phyloP scores from a whole-genome alignment of 352 stramenopile species.

The Phytophthora syringae region DNA sequence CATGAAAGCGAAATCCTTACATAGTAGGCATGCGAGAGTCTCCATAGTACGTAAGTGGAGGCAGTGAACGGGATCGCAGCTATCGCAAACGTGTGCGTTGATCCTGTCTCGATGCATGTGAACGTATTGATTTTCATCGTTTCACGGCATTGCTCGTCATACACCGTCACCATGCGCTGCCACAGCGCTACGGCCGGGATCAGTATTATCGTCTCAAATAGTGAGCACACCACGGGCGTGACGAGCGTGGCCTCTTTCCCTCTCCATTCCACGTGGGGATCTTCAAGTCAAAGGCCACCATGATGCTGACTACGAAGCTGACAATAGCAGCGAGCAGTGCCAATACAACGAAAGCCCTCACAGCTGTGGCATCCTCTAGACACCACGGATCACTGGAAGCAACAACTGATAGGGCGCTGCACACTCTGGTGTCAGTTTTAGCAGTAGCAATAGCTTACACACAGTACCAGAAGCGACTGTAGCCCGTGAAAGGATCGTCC shows the following conservation, averaged over 20 bases:
- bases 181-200: constrained; percentile 63
- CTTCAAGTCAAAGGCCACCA: constrained; percentile 60
- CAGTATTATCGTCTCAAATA: constrained; percentile 50
- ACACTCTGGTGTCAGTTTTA: constrained; percentile 6
- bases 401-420: constrained; percentile 47
- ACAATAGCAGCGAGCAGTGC: constrained; percentile 58
- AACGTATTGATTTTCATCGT: constrained; percentile 62
- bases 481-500: constrained; percentile 33
- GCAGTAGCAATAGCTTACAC: neutral
- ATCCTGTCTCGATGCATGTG: constrained; percentile 54
- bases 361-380: constrained; percentile 49
- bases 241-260: constrained; percentile 67
- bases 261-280: constrained; percentile 80
- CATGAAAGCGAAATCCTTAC: constrained; percentile 28
- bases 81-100: constrained; percentile 47
- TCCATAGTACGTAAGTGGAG: constrained; percentile 63
- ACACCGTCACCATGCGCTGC: constrained; percentile 57
- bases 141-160: constrained; percentile 52
- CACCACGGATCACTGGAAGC: constrained; percentile 70
- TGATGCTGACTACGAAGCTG: constrained; percentile 62
- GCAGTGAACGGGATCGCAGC: constrained; percentile 50
- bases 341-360: constrained; percentile 56
- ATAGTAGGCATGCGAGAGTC: constrained; percentile 63
- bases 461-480: constrained; percentile 50
- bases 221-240: constrained; percentile 54